phyloP scores from a whole-genome alignment of 1,284 basidiomycete genomes.

The Leccinum pallidistipes region DNA sequence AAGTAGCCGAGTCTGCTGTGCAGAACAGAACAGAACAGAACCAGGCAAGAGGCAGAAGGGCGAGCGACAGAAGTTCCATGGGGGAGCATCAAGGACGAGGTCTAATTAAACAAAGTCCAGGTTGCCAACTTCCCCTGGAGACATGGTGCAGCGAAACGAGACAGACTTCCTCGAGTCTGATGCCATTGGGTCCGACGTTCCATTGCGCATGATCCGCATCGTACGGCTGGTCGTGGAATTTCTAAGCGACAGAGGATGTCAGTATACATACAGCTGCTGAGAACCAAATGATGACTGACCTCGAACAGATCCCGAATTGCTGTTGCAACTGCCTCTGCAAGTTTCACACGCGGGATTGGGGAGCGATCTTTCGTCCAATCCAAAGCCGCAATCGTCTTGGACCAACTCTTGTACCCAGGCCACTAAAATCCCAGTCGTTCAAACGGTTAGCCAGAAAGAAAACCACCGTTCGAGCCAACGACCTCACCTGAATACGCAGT shows the following conservation, averaged over 20 bases:
- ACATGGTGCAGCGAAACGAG: conserved; percentile 29
- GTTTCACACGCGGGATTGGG: conserved; percentile 38
- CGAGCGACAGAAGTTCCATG: not conserved
- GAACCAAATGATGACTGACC: conserved; percentile 19
- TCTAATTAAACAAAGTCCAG: conserved; percentile 27
- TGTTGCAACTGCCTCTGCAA: conserved; percentile 41
- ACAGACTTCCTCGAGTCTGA: conserved; percentile 25
- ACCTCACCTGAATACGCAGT: conserved; percentile 28
- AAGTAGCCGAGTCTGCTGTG: not conserved
- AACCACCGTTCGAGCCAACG: not conserved
- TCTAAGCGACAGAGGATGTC: conserved; percentile 11
- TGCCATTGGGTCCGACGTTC: conserved; percentile 28
- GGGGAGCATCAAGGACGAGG: conserved; percentile 12
- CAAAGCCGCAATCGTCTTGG: conserved; percentile 31
- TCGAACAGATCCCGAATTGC: conserved; percentile 40
- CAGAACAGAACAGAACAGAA: not conserved
- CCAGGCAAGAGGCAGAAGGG: not conserved
- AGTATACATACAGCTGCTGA: not conserved
- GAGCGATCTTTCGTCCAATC: conserved; percentile 32
- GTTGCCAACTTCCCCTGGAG: conserved; percentile 35
- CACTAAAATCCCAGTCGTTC: conserved; percentile 20
- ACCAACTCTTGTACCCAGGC: conserved; percentile 32
- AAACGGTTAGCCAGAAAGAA: not conserved
- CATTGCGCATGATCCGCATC: conserved; percentile 19
- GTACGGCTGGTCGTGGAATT: conserved; percentile 12